Evolutionary conservation across 2,329 filamentous ascomycete genomes (phyloP), one percentile per base, ranked within the genome.

Genomic region (Macrophomina tecta): DNA sequence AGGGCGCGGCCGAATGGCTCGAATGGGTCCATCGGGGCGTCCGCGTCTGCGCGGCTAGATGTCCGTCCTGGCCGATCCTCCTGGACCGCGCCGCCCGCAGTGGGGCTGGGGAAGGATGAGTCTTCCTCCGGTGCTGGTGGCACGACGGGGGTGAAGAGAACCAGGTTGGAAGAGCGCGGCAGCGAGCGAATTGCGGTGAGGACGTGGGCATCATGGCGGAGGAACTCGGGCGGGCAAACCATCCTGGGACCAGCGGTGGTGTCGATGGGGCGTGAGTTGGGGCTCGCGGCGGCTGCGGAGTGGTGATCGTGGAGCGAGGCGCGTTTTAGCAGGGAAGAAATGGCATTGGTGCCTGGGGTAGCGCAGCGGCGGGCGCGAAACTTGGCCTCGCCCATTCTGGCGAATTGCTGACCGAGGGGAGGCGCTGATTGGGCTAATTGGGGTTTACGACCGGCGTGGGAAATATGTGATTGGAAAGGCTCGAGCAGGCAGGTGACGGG

Each of bases 1-100:
- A 94, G 76, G 52, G 87, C 85, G 69, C 85, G 84, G 23, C 91
- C 91, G 18, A 94, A 81, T 14, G 86, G 84, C 76, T 93, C 90
- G 73, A 93, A 93, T 0, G 91, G 91, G 74, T 94, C 91, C 72
- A 79, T 82, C 52, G 77, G 72, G 52, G 79, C 71, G 70, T 70
- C 69, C 11, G 45, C 58, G 32, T 34, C 30, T 9, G 56, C 40
- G 32, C 56, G 56, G 56, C 56, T 23, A 14, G 18, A 6, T 11
- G 28, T n/a, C 30, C 12, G 36, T 48, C 18, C n/a, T n/a, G 18
- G 23, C 38, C 55, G 32, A n/a, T 16, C 32, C 23, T 23, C 36
- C 36, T 64, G 48, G 32, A 52, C 48, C 4, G 78, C 78, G 68
- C 76, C 55, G 38, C 53, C 36, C 23, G 23, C 23, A 3, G 23